phyloP scores from a whole-genome alignment of 768 basidiomycete genomes.

The Exidia glandulosa region DNA sequence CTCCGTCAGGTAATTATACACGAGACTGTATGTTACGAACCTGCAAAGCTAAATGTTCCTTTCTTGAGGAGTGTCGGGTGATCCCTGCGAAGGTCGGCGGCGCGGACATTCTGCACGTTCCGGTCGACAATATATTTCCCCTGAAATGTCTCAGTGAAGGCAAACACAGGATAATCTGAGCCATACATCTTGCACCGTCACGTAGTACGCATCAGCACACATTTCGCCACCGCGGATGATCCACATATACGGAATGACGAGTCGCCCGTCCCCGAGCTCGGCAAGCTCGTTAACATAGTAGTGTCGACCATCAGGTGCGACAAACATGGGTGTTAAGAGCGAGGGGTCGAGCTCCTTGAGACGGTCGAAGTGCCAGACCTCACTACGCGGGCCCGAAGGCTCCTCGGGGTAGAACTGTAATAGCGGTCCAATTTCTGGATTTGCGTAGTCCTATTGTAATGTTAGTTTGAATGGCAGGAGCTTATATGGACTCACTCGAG shows the following conservation, averaged over 20 bases:
- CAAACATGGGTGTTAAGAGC: slow-evolving; percentile 10
- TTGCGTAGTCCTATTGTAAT: neutral
- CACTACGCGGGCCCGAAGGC: neutral
- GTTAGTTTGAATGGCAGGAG: too few species aligned
- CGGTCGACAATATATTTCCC: too few species aligned
- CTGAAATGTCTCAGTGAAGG: too few species aligned
- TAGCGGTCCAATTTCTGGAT: neutral
- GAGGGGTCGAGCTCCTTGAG: neutral
- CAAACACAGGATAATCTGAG: too few species aligned
- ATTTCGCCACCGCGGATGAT: neutral
- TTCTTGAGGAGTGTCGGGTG: too few species aligned
- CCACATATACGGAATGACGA: slow-evolving; percentile 4
- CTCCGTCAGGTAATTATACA: neutral
- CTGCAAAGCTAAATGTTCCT: too few species aligned
- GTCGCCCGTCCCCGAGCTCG: neutral
- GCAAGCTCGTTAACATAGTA: slow-evolving; percentile 13
- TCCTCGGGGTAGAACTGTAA: slow-evolving; percentile 1
- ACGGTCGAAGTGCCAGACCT: neutral
- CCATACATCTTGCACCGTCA: neutral
- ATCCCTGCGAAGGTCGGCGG: too few species aligned
- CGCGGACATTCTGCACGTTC: too few species aligned
- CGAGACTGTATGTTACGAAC: neutral
- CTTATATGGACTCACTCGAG: neutral
- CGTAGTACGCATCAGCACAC: neutral
- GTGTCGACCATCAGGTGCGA: neutral